Conservation (phyloP, 805 yeast genomes). For the Spathaspora arborariae region DNA sequence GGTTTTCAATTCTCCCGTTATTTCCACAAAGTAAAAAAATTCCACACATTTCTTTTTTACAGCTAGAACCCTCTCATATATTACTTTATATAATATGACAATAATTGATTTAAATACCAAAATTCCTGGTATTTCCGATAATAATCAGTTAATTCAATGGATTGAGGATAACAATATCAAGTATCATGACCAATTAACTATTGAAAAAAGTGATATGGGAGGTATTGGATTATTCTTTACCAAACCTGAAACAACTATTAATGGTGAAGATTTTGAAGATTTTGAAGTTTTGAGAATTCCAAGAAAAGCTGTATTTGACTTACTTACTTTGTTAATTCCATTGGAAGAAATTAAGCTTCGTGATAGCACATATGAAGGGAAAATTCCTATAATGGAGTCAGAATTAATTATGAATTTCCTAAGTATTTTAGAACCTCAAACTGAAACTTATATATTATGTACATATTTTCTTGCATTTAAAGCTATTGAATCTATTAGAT, state of each 20-base stretch:
- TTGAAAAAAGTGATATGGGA: constrained; percentile 23
- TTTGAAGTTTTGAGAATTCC: constrained; percentile 20
- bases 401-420: constrained; percentile 19
- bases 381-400: constrained; percentile 12
- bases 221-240: constrained; percentile 28
- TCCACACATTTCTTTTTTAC: too few species aligned
- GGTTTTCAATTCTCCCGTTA: too few species aligned
- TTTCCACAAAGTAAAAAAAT: too few species aligned
- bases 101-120: neutral
- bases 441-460: constrained; percentile 26
- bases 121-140: constrained; percentile 10
- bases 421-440: constrained; percentile 17
- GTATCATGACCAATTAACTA: constrained; percentile 13
- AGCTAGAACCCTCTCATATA: too few species aligned
- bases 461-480: constrained; percentile 23
- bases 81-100: neutral
- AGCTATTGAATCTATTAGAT: constrained; percentile 6
- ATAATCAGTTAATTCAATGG: constrained; percentile 9
- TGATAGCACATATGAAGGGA: constrained; percentile 8
- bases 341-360: constrained; percentile 16
- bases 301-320: constrained; percentile 15
- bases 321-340: constrained; percentile 14
- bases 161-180: constrained; percentile 11
- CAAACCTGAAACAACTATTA: neutral
- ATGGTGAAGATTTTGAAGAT: neutral